Evolutionary conservation across 331 rosid genomes (phyloP).

Genomic region (Acacia pycnantha): DNA sequence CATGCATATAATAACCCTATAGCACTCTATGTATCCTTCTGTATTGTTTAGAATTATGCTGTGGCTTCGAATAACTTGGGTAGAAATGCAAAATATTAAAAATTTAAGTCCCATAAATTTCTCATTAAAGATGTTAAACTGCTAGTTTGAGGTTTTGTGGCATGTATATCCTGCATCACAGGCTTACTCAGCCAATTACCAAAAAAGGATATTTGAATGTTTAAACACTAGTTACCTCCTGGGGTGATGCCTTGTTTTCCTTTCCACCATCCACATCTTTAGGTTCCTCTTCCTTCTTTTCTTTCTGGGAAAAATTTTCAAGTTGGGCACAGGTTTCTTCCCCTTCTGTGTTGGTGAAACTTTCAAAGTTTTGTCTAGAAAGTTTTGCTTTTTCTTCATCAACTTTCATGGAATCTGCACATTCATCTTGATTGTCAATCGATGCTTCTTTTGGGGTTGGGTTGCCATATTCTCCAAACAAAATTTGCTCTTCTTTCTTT

Average conservation of each 20-base stretch:
- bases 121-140: not conserved
- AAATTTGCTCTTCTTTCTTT: constrained; percentile 13
- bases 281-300: constrained; percentile 27
- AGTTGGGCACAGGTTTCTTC: constrained; percentile 16
- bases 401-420: not conserved
- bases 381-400: constrained; percentile 11
- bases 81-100: not conserved
- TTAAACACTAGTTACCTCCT: constrained; percentile 33
- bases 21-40: not conserved
- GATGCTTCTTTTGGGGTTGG: not conserved
- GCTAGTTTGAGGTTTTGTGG: not conserved
- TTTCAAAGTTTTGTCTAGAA: not conserved
- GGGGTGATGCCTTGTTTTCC: constrained; percentile 18
- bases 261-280: not conserved
- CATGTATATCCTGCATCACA: not conserved
- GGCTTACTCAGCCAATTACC: not conserved
- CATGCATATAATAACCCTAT: not conserved
- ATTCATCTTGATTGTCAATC: not conserved
- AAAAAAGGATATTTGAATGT: not conserved
- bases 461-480: not conserved
- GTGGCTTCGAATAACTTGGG: not conserved
- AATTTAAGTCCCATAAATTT: not conserved
- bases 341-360: not conserved
- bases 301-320: constrained; percentile 22
- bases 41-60: not conserved